Evolutionary conservation across 345 rosid species (phyloP).

Genomic region (Salix exigua): DNA sequence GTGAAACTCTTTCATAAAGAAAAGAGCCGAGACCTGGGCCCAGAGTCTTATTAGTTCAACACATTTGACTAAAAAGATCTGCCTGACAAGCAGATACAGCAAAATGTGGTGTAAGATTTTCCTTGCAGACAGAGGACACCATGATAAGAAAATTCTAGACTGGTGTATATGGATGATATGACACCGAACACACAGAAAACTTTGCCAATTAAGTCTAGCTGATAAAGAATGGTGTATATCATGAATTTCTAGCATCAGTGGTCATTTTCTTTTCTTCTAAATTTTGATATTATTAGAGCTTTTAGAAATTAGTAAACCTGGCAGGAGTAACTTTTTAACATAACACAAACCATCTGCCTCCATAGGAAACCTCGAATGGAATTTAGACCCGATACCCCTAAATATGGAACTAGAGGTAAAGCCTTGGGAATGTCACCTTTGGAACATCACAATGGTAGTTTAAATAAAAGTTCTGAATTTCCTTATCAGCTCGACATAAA

Average conservation of each 20-base stretch:
- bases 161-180: too few relatives aligned
- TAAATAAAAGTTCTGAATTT: not conserved
- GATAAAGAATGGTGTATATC: too few relatives aligned
- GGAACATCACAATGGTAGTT: not conserved
- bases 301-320: not conserved
- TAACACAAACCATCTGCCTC: not conserved
- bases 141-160: not conserved
- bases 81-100: not conserved
- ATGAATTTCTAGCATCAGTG: too few relatives aligned
- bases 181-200: too few relatives aligned
- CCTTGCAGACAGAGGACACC: not conserved
- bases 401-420: not conserved
- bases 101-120: not conserved
- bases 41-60: not conserved
- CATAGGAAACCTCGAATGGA: not conserved
- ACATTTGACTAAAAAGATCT: not conserved
- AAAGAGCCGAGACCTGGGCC: not conserved
- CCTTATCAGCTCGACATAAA: conserved; percentile 6
- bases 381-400: not conserved
- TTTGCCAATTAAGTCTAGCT: too few relatives aligned
- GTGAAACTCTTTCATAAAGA: not conserved
- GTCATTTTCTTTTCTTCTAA: too few relatives aligned
- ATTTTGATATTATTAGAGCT: not conserved
- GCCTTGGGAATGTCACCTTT: not conserved
- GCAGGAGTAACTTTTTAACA: not conserved